These are phyloP conservation scores for Phalaenopsis hybrid DNA, from an alignment of 116 monocot species.

Conservation along the genomic window DNA sequence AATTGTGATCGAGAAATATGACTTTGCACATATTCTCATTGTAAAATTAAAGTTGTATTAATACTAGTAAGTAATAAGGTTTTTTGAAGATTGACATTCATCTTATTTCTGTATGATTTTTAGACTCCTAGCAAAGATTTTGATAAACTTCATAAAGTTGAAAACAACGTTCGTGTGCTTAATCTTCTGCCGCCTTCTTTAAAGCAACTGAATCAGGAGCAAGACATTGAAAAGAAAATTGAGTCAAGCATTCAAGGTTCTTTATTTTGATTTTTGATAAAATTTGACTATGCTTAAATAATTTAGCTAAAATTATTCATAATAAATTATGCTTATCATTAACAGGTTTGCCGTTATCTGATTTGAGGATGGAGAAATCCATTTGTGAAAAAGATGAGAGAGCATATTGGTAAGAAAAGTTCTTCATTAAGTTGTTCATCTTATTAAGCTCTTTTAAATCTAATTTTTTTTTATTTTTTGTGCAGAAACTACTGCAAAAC, in stretches of 20 bases:
- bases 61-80: too few relatives aligned
- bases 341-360: constrained; percentile 11
- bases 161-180: constrained; percentile 11
- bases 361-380: constrained; percentile 12
- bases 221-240: constrained; percentile 13
- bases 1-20: too few relatives aligned
- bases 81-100: not conserved
- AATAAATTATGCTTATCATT: not conserved
- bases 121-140: not conserved
- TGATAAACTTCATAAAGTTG: constrained; percentile 2
- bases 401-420: constrained; percentile 12
- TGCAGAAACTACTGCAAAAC: constrained; percentile 21
- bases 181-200: constrained; percentile 20
- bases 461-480: not conserved
- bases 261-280: not conserved
- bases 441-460: not conserved
- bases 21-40: too few relatives aligned
- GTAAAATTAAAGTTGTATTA: too few relatives aligned
- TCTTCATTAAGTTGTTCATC: not conserved
- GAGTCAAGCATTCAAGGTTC: constrained; percentile 26
- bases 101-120: not conserved
- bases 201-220: constrained; percentile 20
- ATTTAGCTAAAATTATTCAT: not conserved
- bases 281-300: not conserved
- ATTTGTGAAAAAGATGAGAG: constrained; percentile 21